phyloP scores from a whole-genome alignment of 805 yeast genomes.

The Yarrowia yakushimensis region DNA sequence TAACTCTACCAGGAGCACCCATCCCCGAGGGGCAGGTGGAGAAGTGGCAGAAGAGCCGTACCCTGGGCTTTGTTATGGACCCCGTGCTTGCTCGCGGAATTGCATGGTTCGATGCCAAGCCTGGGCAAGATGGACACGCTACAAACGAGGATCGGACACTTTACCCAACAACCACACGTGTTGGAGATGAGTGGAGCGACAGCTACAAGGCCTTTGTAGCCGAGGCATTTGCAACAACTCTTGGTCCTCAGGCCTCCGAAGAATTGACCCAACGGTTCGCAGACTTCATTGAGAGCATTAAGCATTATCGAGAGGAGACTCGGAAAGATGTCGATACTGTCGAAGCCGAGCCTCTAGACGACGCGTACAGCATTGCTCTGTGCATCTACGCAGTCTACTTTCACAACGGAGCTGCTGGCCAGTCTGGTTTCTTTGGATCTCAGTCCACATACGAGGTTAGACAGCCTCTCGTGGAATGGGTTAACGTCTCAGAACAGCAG shows the following conservation, averaged over 20 bases:
- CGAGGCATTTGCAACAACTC: not conserved
- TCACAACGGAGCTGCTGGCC: not conserved
- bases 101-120: slow-evolving; percentile 13
- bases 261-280: not conserved
- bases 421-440: not conserved
- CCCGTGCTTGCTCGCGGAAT: slow-evolving; percentile 9
- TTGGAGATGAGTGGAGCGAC: slow-evolving; percentile 4
- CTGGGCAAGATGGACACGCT: not conserved
- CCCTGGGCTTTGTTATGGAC: slow-evolving; percentile 2
- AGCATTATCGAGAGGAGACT: not conserved
- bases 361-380: slow-evolving; percentile 6
- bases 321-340: not conserved
- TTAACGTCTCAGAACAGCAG: slow-evolving; percentile 32
- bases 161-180: slow-evolving; percentile 4
- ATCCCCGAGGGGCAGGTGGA: not conserved
- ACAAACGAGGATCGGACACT: not conserved
- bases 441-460: slow-evolving; percentile 5
- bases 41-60: not conserved
- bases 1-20: slow-evolving; percentile 2
- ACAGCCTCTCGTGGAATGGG: slow-evolving; percentile 33
- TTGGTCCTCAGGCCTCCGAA: not conserved
- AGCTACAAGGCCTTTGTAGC: not conserved
- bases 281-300: slow-evolving; percentile 1
- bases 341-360: slow-evolving; percentile 4
- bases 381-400: slow-evolving; percentile 3